phyloP scores from a whole-genome alignment of 805 yeast species.

The Diddensiella transvaalensis region DNA sequence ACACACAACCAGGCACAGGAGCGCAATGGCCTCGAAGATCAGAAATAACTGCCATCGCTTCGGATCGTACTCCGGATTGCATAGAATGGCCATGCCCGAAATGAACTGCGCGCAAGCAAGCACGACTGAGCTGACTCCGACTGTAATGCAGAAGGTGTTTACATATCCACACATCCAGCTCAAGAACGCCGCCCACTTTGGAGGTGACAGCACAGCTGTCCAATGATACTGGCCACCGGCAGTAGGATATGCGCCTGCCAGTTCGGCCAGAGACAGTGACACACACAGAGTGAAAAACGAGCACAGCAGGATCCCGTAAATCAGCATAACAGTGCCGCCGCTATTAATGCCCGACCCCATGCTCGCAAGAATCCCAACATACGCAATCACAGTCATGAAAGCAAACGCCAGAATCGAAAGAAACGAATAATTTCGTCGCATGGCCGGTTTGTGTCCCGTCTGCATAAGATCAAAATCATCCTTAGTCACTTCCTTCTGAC shows the following conservation, averaged over 20 bases:
- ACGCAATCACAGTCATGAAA: slow-evolving; percentile 1
- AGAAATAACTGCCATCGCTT: slow-evolving; percentile 3
- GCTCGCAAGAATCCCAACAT: slow-evolving; percentile 1
- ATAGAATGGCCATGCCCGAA: slow-evolving; percentile 2
- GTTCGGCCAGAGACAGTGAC: slow-evolving; percentile 6
- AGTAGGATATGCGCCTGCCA: slow-evolving; percentile 2
- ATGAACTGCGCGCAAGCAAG: slow-evolving; percentile 1
- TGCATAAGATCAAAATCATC: slow-evolving; percentile 2
- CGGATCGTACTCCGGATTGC: slow-evolving; percentile 1
- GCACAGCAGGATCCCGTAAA: slow-evolving; percentile 1
- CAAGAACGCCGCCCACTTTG: slow-evolving; percentile 4
- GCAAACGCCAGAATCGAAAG: slow-evolving; percentile 3
- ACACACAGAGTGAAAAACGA: slow-evolving; percentile 8
- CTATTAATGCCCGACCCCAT: slow-evolving; percentile 2
- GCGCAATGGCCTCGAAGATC: background rate
- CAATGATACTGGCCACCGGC: slow-evolving; percentile 11
- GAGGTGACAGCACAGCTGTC: slow-evolving; percentile 2
- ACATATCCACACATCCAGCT: slow-evolving; percentile 6
- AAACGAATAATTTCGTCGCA: slow-evolving; percentile 1
- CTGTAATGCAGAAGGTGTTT: slow-evolving; percentile 1
- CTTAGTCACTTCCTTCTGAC: background rate
- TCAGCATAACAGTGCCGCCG: slow-evolving; percentile 3
- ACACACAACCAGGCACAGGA: background rate
- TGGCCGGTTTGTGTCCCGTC: slow-evolving; percentile 1
- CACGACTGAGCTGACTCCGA: slow-evolving; percentile 2